These are phyloP conservation scores for Rhynchosporium secalis DNA, from an alignment of 2,329 filamentous ascomycete genomes.

Conservation along the genomic window DNA sequence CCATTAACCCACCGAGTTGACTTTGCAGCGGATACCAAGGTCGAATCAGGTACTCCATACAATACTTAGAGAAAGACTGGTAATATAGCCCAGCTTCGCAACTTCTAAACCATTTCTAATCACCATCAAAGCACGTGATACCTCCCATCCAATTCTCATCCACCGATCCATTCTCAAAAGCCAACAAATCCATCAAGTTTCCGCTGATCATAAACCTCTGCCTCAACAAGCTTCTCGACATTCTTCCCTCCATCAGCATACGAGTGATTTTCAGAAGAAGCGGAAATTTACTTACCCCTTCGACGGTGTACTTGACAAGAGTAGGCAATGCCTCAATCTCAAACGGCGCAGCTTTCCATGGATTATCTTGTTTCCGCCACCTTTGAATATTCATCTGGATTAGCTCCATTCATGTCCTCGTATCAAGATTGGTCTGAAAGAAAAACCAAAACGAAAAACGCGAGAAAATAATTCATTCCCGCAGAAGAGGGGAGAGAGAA, in stretches of 20 bases:
- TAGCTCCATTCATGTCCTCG: too few relatives aligned
- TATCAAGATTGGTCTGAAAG: too few relatives aligned
- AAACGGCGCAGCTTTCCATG: constrained; percentile 33
- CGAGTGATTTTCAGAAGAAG: neutral
- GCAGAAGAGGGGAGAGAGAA: neutral
- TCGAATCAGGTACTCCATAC: too few relatives aligned
- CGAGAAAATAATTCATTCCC: too few relatives aligned
- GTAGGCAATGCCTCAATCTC: constrained; percentile 34
- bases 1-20: too few relatives aligned
- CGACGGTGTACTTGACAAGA: constrained; percentile 32
- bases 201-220: constrained; percentile 32
- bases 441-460: too few relatives aligned
- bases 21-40: too few relatives aligned
- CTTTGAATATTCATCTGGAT: constrained; percentile 19
- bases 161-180: neutral
- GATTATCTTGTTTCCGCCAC: constrained; percentile 32
- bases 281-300: constrained; percentile 25
- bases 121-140: too few relatives aligned
- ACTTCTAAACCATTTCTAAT: too few relatives aligned
- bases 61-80: too few relatives aligned
- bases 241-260: constrained; percentile 23
- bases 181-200: constrained; percentile 34
- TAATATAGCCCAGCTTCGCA: too few relatives aligned
- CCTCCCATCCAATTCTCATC: too few relatives aligned
- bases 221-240: constrained; percentile 34